Evolutionary conservation across 2,329 filamentous ascomycete species (phyloP), one percentile per base, ranked within the genome.

Genomic region (Penicillium nordicum): DNA sequence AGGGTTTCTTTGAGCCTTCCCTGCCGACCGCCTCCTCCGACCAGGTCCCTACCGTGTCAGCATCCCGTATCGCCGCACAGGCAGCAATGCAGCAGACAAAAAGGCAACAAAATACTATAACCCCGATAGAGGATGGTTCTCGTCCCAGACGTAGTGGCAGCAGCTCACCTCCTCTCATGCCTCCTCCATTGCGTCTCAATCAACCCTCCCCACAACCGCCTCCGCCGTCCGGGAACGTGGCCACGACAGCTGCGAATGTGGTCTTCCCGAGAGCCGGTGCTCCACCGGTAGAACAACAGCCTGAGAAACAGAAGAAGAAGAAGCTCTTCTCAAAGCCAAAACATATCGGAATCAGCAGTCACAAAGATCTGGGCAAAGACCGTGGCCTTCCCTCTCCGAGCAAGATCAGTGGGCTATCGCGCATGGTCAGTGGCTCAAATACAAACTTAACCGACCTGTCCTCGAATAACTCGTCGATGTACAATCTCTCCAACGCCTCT

Each of bases 291-390:
- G 75, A 78, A 55, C 71, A 76, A 50, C 86, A 85, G 66, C 75
- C 74, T 38, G 78, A 81, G 57, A 82, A 81, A 56, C 82, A 85
- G 64, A 84, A 83, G 66, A 87, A 87, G 74, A 87, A 86, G 81
- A 88, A 88, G 70, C 76, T 88, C 5, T 88, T 88, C 67, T 84
- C 82, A 5, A 87, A 87, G 66, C 84, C 85, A 2, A 87, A 87
- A 72, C 83, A 82, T 60, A 85, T 87, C 61, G 82, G 79, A 5
- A 80, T 85, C 16, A 82, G 81, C n/a, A 81, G 83, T 58, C 82
- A 85, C 43, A 85, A 82, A 63, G 81, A 85, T 56, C 58, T 58
- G 42, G 50, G 60, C 34, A 81, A 79, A 60, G 75, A 80, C 23
- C 80, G 80, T 50, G 77, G 80, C 1, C 68, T 84, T 32, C 83